These are phyloP conservation scores for Corylus avellana DNA, from an alignment of 306 rosid species.

Conservation along the genomic window DNA sequence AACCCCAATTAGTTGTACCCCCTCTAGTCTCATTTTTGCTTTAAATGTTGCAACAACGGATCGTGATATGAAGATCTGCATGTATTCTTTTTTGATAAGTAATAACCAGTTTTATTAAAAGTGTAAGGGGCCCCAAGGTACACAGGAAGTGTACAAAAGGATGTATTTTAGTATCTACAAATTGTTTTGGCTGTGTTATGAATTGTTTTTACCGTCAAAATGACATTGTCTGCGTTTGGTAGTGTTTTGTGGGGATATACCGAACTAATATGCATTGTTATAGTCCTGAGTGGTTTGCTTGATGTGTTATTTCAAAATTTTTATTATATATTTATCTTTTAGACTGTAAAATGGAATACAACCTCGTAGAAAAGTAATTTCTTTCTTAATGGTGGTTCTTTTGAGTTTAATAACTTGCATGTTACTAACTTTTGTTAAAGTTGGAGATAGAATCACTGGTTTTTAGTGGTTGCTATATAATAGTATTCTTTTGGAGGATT, in stretches of 20 bases:
- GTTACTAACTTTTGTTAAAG: background rate
- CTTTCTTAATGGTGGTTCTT: background rate
- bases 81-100: background rate
- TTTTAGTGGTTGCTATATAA: background rate
- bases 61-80: background rate
- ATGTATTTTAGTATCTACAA: background rate
- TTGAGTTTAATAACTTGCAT: background rate
- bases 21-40: background rate
- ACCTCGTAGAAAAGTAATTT: background rate
- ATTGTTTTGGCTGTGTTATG: background rate
- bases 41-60: background rate
- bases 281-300: background rate
- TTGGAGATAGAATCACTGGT: background rate
- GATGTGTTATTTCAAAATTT: background rate
- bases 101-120: too few relatives aligned
- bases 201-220: background rate
- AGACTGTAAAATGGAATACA: background rate
- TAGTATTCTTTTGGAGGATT: background rate
- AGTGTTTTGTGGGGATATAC: background rate
- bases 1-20: background rate
- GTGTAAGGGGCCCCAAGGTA: too few relatives aligned
- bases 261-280: background rate
- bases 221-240: background rate
- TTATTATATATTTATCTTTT: background rate
- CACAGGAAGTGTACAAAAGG: too few relatives aligned